Base-by-base conservation (phyloP, 176 grass and related monocot genomes). In the Microstegium vimineum region DNA sequence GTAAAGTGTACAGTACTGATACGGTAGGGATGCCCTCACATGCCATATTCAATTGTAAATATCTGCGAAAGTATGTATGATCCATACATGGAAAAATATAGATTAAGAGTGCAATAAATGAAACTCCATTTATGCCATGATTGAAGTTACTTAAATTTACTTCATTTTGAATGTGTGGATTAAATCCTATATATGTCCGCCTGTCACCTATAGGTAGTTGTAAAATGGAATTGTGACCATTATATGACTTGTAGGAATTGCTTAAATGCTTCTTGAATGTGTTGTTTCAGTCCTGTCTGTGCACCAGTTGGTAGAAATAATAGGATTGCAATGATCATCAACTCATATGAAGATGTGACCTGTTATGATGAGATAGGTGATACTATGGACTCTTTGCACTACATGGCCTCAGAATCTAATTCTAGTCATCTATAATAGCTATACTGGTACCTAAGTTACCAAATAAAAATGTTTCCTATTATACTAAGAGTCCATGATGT, bases 131-230 rank as follows among this genome's bases (percentile, higher is more conserved):
- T 33, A 32, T 10, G 20, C 32, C 34, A 31, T 80, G 37, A 61
- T 22, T 68, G 38, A 56, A 73, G 6, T 37, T 72, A 11, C 4
- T 79, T 64, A 26, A 6, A 13, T 71, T 27, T 41, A n/a, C 17
- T 86, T 73, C 60, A 54, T 12, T 65, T 73, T 73, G 57, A 30
- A 73, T 86, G 6, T 80, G 23, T 73, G 40, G 25, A 51, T 52
- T 74, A 10, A 52, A 52, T 74, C 45, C 9, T 33, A 8, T n/a
- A n/a, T 74, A 52, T 51, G 71, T 2, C 1, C 1, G 0, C 28
- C 10, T 52, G 17, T 52, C 25, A 72, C 25, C 69, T 30, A 46
- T 30, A 10, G 25, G 7, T 72, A 14, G 28, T 31, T 12, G 34
- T 8, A 75, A 25, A 59, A 57, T 57, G 47, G 10, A 73, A 75